phyloP scores from a whole-genome alignment of 1,139 yeast genomes.

The Nadsonia commutata region DNA sequence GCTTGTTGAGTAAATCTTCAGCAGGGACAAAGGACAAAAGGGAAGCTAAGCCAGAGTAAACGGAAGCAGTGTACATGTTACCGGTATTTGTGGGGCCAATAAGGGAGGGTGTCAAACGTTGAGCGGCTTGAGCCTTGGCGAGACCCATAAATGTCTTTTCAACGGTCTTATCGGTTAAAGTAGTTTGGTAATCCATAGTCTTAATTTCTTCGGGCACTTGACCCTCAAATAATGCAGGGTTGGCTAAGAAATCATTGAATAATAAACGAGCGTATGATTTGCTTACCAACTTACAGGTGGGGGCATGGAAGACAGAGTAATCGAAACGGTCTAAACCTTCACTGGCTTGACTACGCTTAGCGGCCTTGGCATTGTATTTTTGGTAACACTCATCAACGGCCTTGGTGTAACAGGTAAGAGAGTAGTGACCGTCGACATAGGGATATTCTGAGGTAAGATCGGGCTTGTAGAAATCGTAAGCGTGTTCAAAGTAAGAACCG shows the following conservation, averaged over 20 bases:
- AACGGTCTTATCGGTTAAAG: constrained; percentile 62
- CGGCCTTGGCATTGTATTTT: constrained; percentile 67
- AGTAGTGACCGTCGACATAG: constrained; percentile 93
- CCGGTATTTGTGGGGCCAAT: constrained; percentile 93
- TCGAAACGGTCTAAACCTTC: constrained; percentile 56
- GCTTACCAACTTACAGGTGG: constrained; percentile 89
- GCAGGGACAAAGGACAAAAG: constrained; percentile 61
- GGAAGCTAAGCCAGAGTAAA: constrained; percentile 79
- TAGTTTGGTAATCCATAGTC: constrained; percentile 54
- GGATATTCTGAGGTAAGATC: constrained; percentile 96
- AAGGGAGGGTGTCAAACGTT: constrained; percentile 69
- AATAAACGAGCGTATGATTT: constrained; percentile 87
- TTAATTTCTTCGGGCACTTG: constrained; percentile 56
- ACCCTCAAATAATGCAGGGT: constrained; percentile 33
- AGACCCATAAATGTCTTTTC: constrained; percentile 77
- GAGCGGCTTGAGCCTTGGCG: constrained; percentile 56
- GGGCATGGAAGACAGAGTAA: constrained; percentile 95
- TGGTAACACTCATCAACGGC: constrained; percentile 83
- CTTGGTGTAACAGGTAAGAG: constrained; percentile 83
- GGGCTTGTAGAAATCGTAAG: constrained; percentile 96
- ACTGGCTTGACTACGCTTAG: constrained; percentile 31
- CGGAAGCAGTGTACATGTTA: constrained; percentile 94
- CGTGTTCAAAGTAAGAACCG: constrained; percentile 92
- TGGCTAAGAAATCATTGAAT: constrained; percentile 70
- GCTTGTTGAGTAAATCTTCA: constrained; percentile 62